Evolutionary conservation across 768 basidiomycete species (phyloP), one percentile per base, ranked within the genome.

Genomic region (Boletellus ananas): DNA sequence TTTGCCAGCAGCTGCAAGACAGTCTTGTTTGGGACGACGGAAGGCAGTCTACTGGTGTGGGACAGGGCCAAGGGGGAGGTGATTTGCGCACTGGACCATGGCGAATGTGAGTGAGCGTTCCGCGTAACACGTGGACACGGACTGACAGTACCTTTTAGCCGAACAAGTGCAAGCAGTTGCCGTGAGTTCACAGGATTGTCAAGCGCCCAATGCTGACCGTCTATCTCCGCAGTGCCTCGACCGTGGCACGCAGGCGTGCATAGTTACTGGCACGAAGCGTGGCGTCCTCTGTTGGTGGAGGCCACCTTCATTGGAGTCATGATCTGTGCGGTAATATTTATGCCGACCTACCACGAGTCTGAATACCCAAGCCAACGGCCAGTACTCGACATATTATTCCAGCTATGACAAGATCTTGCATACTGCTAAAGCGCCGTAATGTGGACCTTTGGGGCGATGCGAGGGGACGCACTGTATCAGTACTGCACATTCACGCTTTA

Each of bases 261-360:
- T 84, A 42, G 62, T 85, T 11, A 82, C 79, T 13, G 82, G 81
- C 10, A 83, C 83, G 23, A 77, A 73, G 57, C 60, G 72, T 16
- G 83, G 83, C 1, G 66, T 71, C 31, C 61, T 85, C 36, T 73
- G 72, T 20, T 84, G 83, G 83, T 85, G 81, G 81, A 72, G 55
- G 46, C 66, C 65, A 10, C 65, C 70, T 31, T 31, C 59, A 13
- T 52, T 23, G 46, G 61, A 62, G 18, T 62, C 63, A 58, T 61
- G 51, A 67, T 68, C 43, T 66, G 60, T 62, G 54, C 13, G 55
- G 49, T 56, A 42, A 47, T 51, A 47, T 53, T 23, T 38, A 23
- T 33, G 14, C 18, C 23, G 34, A 12, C 17, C 49, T 45, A 23
- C 13, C 17, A n/a, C 25, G 21, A 23, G 34, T 49, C 60, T 68